Evolutionary conservation across 768 basidiomycete genomes (phyloP), one percentile per base, ranked within the genome.

Genomic region (Pisolithus microcarpus): DNA sequence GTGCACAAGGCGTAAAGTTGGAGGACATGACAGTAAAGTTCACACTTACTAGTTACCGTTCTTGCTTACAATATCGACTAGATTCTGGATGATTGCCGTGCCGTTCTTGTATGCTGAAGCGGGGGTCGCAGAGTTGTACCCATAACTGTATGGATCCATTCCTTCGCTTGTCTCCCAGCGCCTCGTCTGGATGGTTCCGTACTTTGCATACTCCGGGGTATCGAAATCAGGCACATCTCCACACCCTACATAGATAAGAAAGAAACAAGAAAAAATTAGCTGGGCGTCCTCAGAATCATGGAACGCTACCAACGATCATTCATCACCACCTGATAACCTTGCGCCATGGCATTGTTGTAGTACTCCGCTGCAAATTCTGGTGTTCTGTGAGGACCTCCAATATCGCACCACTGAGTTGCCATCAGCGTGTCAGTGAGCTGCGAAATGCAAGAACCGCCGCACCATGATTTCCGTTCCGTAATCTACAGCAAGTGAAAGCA

Each of bases 151-250:
- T 0, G 79, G 78, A 55, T 79, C 77, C 70, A 82, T 75, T 24
- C 79, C 81, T 53, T 80, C 82, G 31, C 65, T 78, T 10, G 73
- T 78, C 58, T 83, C 81, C 82, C 81, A 83, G 31, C 66, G 72
- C 21, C 63, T 62, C 0, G 74, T 68, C 24, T 77, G 75, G 21
- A 75, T 68, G 5, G 74, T 69, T 15, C 71, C 72, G 38, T 77
- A 80, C 1, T 65, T 64, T 1, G 70, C 67, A 50, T 80, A 80
- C 54, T 82, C 81, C 0, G 81, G 79, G 0, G 79, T 80, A 50
- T 75, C 74, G 52, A 79, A 79, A 50, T 80, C 77, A 1, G 78
- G 75, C 0, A 73, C 70, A 8, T 70, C 69, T 23, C 73, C 74
- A 52, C 79, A 78, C 7, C 76, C 76, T 79, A 45, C 24, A 44